Base-by-base conservation (phyloP, 768 basidiomycete genomes). In the Omphalotus guepiniiformis region DNA sequence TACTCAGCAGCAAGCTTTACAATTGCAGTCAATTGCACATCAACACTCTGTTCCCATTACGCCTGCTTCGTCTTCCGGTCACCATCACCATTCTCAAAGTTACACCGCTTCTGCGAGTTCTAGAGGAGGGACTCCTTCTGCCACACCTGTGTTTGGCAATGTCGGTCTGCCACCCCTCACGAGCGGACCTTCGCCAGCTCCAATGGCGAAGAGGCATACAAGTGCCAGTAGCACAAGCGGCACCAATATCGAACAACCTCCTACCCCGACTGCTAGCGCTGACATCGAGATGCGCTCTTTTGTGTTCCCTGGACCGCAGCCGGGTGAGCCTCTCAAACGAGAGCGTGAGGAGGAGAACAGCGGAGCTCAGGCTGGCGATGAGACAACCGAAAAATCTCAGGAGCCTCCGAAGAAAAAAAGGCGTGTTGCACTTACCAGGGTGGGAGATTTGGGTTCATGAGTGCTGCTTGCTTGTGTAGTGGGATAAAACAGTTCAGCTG, bases 11-110 rank as follows among this genome's bases (percentile, higher is more conserved):
- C 88, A 90, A 50, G 81, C 88, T 4, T 78, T 95, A 16, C 94
- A 95, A 63, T 72, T 96, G 25, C 88, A 93, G 58, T 87, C 88
- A 28, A 93, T 96, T 49, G 93, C 93, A 2, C 86, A 90, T 57
- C 81, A 87, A 51, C 83, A 92, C 58, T 85, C 81, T 2, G 77
- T 88, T 29, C 80, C 84, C 3, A 70, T 85, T 37, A 75, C 78
- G 0, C 63, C 42, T 63, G 64, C 53, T 51, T 59, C 39, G 47
- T 60, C 57, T 47, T 71, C 42, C 42, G 30, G 42, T 11, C 6
- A 5, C 5, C 57, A 54, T 50, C 50, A 55, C 49, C 54, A 39
- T 22, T 44, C 8, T 28, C 53, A 28, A 57, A 56, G 48, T 57
- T 59, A 30, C 35, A 32, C 39, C 22, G 27, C 42, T 16, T 40